Conservation (phyloP, 441 rosid genomes). For the Pelargonium myrrhifolium region DNA sequence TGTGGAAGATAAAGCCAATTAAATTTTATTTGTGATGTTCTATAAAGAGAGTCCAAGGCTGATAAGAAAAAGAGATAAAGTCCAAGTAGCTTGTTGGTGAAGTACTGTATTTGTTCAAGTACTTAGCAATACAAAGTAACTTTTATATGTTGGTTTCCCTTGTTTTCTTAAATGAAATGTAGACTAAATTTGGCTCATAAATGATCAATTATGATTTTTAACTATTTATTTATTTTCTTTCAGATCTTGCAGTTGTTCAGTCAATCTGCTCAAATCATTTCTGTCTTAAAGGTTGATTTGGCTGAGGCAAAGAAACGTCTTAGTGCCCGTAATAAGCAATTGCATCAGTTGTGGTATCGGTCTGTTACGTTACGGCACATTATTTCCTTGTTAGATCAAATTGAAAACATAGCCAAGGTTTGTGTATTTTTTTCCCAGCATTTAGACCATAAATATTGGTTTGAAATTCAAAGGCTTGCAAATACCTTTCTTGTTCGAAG, state of each 20-base stretch:
- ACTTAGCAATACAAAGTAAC: background rate
- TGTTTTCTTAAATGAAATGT: constrained; percentile 1
- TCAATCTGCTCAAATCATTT: constrained; percentile 73
- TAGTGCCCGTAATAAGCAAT: constrained; percentile 83
- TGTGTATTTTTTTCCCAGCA: constrained; percentile 15
- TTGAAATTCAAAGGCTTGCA: background rate
- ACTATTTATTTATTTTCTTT: constrained; percentile 18
- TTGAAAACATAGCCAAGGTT: constrained; percentile 98
- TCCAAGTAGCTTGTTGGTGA: background rate
- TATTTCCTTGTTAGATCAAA: constrained; percentile 85
- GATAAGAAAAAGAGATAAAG: no score
- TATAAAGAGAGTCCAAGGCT: background rate
- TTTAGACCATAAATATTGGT: constrained; percentile 5
- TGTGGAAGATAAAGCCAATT: background rate
- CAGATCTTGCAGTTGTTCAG: constrained; percentile 95
- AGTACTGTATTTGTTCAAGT: background rate
- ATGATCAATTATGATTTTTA: constrained; percentile 7
- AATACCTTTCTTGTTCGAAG: constrained; percentile 1
- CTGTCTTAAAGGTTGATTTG: constrained; percentile 71
- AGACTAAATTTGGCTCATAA: constrained; percentile 4
- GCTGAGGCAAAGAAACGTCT: constrained; percentile 81
- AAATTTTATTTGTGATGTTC: background rate
- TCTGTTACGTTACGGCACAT: constrained; percentile 97
- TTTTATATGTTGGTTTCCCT: background rate
- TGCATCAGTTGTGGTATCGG: constrained; percentile 98